phyloP scores from a whole-genome alignment of 768 basidiomycete species.

The Phallus indusiatus region DNA sequence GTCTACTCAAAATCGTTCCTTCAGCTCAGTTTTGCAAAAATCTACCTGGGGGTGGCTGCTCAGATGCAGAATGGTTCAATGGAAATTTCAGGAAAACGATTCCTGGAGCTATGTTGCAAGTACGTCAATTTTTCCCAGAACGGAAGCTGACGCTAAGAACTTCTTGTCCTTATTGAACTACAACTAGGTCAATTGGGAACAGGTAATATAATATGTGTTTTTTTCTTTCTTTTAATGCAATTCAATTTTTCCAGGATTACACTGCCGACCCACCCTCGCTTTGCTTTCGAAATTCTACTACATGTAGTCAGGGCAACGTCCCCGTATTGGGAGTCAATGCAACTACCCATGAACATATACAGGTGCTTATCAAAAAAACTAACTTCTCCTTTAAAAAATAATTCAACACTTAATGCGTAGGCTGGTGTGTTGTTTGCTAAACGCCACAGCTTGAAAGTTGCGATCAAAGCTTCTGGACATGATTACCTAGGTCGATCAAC shows the following conservation, averaged over 20 bases:
- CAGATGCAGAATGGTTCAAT: constrained; percentile 7
- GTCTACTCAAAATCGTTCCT: constrained; percentile 7
- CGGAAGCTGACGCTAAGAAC: too few relatives aligned
- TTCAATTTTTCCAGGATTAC: constrained; percentile 5
- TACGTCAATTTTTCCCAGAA: neutral
- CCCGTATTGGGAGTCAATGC: constrained; percentile 23
- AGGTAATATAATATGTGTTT: constrained; percentile 3
- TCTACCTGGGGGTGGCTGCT: constrained; percentile 6
- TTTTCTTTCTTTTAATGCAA: neutral
- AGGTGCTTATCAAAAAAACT: constrained; percentile 13
- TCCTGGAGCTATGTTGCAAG: constrained; percentile 9
- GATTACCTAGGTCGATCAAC: constrained; percentile 38
- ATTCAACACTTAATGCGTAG: constrained; percentile 11
- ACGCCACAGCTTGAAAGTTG: constrained; percentile 22
- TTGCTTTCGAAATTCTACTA: constrained; percentile 13
- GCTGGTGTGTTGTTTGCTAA: constrained; percentile 22
- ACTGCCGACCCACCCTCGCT: constrained; percentile 7
- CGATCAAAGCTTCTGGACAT: constrained; percentile 27
- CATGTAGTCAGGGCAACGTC: constrained; percentile 25
- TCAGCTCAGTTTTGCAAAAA: constrained; percentile 9
- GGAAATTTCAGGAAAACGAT: constrained; percentile 4
- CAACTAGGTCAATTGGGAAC: constrained; percentile 11
- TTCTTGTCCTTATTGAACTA: neutral
- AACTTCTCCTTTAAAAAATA: too few relatives aligned
- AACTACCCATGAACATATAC: constrained; percentile 22